These are phyloP conservation scores for Neurospora tetraspora DNA, from an alignment of 495 filamentous ascomycete species.

Conservation along the genomic window DNA sequence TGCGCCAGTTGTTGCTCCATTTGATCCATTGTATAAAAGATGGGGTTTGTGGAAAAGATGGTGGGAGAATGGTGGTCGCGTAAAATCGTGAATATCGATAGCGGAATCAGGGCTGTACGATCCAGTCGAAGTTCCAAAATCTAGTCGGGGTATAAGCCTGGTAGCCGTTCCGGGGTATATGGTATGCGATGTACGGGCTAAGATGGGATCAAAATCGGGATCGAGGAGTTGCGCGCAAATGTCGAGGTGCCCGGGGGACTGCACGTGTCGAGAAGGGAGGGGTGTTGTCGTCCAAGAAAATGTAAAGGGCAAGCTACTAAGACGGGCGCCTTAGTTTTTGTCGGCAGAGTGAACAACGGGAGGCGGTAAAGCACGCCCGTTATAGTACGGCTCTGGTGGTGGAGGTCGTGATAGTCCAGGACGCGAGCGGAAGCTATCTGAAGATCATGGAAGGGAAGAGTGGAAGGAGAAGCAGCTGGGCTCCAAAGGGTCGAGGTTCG, in stretches of 20 bases:
- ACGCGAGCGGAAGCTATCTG: background rate
- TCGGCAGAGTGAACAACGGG: background rate
- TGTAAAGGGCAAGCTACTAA: background rate
- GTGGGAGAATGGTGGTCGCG: background rate
- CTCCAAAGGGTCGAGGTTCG: background rate
- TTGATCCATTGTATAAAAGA: slow-evolving; percentile 7
- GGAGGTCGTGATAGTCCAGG: background rate
- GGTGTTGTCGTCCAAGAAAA: background rate
- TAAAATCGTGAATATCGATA: background rate
- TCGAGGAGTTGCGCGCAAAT: background rate
- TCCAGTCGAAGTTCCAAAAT: background rate
- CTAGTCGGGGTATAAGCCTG: background rate
- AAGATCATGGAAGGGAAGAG: background rate
- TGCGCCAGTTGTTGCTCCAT: slow-evolving; percentile 83
- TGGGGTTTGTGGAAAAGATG: background rate
- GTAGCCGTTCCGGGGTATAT: background rate
- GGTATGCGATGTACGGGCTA: background rate
- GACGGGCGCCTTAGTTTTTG: background rate
- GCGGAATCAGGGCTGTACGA: background rate
- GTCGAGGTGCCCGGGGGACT: background rate
- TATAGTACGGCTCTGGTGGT: background rate
- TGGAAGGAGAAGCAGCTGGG: background rate
- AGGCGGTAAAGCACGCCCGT: background rate
- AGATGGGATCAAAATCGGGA: background rate
- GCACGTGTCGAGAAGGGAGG: background rate